Evolutionary conservation across 2,329 filamentous ascomycete species (phyloP), one percentile per base, ranked within the genome.

Genomic region (Leptographium procerum): DNA sequence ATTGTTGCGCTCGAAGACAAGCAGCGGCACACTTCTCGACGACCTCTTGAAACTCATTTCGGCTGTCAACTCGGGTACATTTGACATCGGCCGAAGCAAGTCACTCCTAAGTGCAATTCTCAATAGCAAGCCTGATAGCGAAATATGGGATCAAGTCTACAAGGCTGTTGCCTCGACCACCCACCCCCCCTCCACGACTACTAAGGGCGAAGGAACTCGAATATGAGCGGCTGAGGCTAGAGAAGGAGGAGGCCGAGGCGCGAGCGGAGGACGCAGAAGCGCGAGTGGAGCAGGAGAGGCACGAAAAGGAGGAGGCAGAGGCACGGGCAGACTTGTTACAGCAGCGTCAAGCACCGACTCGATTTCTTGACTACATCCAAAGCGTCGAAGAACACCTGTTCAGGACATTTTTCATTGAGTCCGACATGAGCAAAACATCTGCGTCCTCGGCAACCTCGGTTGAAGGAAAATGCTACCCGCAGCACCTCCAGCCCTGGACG

Each of bases 61-160:
- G 6, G 36, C 53, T 9, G 14, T 52, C 47, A 55, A 55, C 54
- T 62, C 61, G 43, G 60, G 63, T 36, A 54, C 64, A 52, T 65
- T 66, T 59, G 59, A 67, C 59, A 59, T 64, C 48, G 34, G 29
- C n/a, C 53, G 36, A 13, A 28, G 72, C 57, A 68, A 68, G 64
- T 67, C 70, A 52, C 68, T 74, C 54, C 62, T 73, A 10, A 62
- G 56, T 57, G 63, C 63, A 34, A 67, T 66, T 52, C 58, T 71
- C 57, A 62, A 63, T 43, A 59, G 67, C 28, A 50, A 67, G 45
- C 56, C 63, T 16, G 65, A 69, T 54, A 62, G 69, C 62, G 53
- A 64, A 22, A 69, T 76, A 60, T 76, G 67, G 71, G 57, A 67
- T 10, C 31, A 33, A 10, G 31, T 51, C 65, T 71, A 73, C 61